phyloP scores from a whole-genome alignment of 1,139 yeast species.

The Saccharomyces uvarum region DNA sequence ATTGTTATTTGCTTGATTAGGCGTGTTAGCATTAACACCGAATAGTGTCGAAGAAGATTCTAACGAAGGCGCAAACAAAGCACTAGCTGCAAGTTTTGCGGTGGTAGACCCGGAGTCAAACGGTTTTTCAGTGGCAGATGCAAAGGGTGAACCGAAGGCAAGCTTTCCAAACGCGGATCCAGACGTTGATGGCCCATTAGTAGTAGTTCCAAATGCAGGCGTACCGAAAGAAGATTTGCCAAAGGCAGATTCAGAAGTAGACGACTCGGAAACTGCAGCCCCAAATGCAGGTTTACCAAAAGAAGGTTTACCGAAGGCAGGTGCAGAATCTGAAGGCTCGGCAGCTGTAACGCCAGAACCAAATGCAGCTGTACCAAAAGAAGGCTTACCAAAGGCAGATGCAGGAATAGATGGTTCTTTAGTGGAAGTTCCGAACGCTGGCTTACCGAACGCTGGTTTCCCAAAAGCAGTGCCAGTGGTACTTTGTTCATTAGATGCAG shows the following conservation, averaged over 20 bases:
- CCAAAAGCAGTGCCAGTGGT: conserved; percentile 8
- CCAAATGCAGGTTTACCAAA: conserved; percentile 12
- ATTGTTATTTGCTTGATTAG: neutral
- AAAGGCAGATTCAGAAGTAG: conserved; percentile 9
- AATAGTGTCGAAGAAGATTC: neutral
- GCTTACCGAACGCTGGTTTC: conserved; percentile 9
- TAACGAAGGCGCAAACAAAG: neutral
- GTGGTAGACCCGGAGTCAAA: conserved; percentile 5
- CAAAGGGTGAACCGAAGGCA: conserved; percentile 17
- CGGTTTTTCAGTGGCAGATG: conserved; percentile 4
- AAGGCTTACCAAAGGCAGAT: conserved; percentile 14
- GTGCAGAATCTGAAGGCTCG: conserved; percentile 13
- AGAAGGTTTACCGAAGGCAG: conserved; percentile 17
- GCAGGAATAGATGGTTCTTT: conserved; percentile 12
- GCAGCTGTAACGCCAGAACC: conserved; percentile 12
- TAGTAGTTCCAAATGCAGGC: conserved; percentile 8
- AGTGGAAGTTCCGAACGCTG: conserved; percentile 19
- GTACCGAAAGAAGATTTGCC: conserved; percentile 17
- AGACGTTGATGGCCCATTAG: conserved; percentile 7
- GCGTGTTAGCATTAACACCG: neutral
- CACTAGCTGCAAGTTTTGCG: neutral
- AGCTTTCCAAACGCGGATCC: conserved; percentile 19
- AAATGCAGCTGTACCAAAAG: conserved; percentile 13
- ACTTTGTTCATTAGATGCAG: neutral
- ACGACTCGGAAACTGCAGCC: conserved; percentile 8